phyloP scores from a whole-genome alignment of 768 basidiomycete genomes.

The Pulveroboletus sp. region DNA sequence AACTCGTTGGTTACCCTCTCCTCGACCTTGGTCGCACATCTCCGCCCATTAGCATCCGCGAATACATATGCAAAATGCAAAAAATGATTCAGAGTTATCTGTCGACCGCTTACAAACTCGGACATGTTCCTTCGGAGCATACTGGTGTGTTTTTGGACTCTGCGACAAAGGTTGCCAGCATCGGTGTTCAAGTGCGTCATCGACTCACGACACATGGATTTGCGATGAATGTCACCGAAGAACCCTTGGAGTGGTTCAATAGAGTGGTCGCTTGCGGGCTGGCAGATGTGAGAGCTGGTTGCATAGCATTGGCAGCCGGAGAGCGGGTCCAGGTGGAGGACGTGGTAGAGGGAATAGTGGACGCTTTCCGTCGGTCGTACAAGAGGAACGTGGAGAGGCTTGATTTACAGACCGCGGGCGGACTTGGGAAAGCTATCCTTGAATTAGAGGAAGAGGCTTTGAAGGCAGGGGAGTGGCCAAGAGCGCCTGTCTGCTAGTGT shows the following conservation, averaged over 20 bases:
- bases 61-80: constrained; percentile 86
- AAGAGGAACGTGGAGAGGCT: constrained; percentile 48
- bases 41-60: constrained; percentile 68
- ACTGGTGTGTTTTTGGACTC: constrained; percentile 87
- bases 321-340: constrained; percentile 40
- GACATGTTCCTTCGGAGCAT: constrained; percentile 62
- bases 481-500: constrained; percentile 12
- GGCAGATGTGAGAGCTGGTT: constrained; percentile 75
- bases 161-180: constrained; percentile 87
- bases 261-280: constrained; percentile 90
- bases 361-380: constrained; percentile 46
- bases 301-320: constrained; percentile 49
- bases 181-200: constrained; percentile 95
- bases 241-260: constrained; percentile 85
- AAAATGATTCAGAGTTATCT: constrained; percentile 65
- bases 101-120: constrained; percentile 54
- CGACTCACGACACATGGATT: constrained; percentile 95
- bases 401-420: constrained; percentile 40
- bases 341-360: constrained; percentile 52
- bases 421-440: constrained; percentile 47
- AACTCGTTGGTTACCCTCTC: constrained; percentile 93
- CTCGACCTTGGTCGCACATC: constrained; percentile 81
- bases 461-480: constrained; percentile 41
- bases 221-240: constrained; percentile 81
- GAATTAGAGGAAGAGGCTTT: constrained; percentile 45